phyloP scores from a whole-genome alignment of 148 eudicot species.

The Vaccinium macrocarpon region DNA sequence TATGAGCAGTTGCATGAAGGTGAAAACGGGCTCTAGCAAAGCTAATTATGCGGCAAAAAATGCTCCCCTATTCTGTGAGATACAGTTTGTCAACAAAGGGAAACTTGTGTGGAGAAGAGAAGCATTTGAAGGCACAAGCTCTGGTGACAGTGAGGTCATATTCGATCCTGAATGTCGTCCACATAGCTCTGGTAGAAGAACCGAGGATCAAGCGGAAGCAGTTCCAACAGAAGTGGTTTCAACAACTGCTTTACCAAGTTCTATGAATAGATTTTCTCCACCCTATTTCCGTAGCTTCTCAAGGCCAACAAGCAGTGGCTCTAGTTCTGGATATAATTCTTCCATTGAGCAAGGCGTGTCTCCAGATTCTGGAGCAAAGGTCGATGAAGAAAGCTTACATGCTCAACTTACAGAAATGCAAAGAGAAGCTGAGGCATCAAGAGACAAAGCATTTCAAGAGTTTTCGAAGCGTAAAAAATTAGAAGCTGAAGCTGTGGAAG shows the following conservation, averaged over 20 bases:
- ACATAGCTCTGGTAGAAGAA: slow-evolving; percentile 34
- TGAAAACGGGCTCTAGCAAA: slow-evolving; percentile 50
- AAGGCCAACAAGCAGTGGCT: slow-evolving; percentile 23
- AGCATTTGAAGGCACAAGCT: slow-evolving; percentile 35
- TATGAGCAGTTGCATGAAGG: slow-evolving; percentile 48
- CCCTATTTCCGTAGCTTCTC: slow-evolving; percentile 18
- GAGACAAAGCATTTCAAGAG: slow-evolving; percentile 41
- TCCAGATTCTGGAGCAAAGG: slow-evolving; percentile 32
- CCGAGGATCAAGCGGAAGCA: slow-evolving; percentile 25
- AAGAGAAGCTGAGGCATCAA: slow-evolving; percentile 42
- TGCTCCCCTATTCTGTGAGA: slow-evolving; percentile 71
- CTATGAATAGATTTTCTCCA: slow-evolving; percentile 20
- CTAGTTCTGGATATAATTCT: slow-evolving; percentile 28
- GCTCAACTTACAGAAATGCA: slow-evolving; percentile 44
- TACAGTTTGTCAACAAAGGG: slow-evolving; percentile 70
- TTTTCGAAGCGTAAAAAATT: slow-evolving; percentile 39
- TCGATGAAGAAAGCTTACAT: slow-evolving; percentile 43
- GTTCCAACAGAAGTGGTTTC: slow-evolving; percentile 25
- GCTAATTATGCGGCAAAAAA: slow-evolving; percentile 55
- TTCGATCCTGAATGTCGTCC: slow-evolving; percentile 22
- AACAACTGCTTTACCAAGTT: slow-evolving; percentile 18
- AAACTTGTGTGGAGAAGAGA: slow-evolving; percentile 66
- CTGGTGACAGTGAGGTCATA: slow-evolving; percentile 25
- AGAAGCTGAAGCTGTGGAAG: slow-evolving; percentile 58
- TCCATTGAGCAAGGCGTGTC: slow-evolving; percentile 31